phyloP scores from a whole-genome alignment of 352 stramenopile species.

The Pythium diclinum region DNA sequence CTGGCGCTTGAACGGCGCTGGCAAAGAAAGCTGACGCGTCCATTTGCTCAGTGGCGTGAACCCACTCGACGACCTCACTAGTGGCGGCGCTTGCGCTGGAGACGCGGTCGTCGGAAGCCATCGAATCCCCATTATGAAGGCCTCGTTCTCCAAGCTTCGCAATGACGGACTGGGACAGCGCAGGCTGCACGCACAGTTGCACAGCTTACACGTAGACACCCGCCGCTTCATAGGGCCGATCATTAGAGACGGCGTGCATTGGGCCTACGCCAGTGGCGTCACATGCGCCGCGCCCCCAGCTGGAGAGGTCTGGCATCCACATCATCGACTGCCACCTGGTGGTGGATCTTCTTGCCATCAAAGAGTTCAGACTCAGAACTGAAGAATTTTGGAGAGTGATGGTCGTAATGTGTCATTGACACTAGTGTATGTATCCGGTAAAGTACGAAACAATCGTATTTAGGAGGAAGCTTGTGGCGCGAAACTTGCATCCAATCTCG shows the following conservation, averaged over 20 bases:
- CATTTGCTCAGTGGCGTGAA: background rate
- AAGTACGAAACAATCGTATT: slow-evolving; percentile 20
- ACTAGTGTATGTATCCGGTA: background rate
- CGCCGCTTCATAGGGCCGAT: no score
- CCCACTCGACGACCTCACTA: background rate
- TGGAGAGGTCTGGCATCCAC: background rate
- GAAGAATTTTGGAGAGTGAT: background rate
- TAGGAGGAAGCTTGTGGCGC: background rate
- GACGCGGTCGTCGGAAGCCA: background rate
- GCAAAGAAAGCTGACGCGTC: background rate
- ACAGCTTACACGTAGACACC: no score
- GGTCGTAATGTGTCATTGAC: background rate
- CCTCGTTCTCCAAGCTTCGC: no score
- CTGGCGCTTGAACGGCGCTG: background rate
- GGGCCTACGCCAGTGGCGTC: no score
- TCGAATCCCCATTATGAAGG: background rate
- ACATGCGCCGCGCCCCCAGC: no score
- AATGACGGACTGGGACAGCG: no score
- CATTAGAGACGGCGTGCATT: no score
- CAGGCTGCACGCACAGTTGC: no score
- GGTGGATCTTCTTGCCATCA: background rate
- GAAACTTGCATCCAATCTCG: slow-evolving; percentile 4
- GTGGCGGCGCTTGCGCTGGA: background rate
- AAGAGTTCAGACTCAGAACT: no score
- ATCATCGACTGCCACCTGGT: background rate